Evolutionary conservation across 345 rosid species (phyloP).

Genomic region (Eucalyptus leucophloia): DNA sequence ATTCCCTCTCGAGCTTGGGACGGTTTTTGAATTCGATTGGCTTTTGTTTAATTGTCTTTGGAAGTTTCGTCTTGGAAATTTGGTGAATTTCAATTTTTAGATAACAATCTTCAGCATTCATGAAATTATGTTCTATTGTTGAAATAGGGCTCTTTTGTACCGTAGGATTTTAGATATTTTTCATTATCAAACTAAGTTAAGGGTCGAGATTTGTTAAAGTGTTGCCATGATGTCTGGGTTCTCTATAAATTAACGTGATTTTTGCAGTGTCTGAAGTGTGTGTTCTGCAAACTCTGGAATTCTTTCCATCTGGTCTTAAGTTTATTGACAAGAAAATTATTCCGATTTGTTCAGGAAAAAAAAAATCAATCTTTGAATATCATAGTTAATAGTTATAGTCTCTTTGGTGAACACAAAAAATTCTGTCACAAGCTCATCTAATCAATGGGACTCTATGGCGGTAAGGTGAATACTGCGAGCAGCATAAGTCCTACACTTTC

Average conservation of each 20-base stretch:
- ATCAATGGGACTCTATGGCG: not conserved
- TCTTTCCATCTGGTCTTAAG: not conserved
- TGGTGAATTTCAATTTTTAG: not conserved
- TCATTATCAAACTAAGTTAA: not conserved
- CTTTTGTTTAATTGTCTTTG: not conserved
- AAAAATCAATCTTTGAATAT: fast-evolving
- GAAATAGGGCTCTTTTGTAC: not conserved
- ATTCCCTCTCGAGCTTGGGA: not conserved
- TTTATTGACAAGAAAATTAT: not conserved
- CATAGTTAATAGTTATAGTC: not conserved
- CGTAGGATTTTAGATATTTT: not conserved
- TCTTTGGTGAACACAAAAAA: not conserved
- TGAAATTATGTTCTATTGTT: not conserved
- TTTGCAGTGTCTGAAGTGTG: not conserved
- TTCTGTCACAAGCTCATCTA: not conserved
- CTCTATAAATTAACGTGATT: not conserved
- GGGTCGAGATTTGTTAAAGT: not conserved
- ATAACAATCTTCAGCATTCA: not conserved
- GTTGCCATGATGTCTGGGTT: not conserved
- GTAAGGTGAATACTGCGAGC: not conserved
- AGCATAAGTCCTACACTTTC: no score
- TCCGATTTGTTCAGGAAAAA: not conserved
- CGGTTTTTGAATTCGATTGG: not conserved
- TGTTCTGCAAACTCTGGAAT: not conserved
- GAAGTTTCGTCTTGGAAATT: not conserved